Conservation (phyloP, 345 rosid genomes). For the Linum usitatissimum region DNA sequence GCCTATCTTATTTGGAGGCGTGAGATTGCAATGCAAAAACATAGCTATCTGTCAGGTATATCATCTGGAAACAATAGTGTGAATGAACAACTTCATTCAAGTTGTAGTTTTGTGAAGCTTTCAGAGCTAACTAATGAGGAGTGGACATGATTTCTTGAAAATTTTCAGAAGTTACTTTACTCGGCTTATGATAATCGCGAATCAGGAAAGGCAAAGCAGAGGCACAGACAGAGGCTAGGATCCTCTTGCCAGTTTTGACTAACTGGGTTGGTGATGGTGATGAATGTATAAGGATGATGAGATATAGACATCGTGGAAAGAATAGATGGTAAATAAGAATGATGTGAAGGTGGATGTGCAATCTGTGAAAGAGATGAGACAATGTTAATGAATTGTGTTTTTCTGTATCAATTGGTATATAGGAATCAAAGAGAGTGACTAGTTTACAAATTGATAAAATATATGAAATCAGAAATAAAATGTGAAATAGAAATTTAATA, state of each 20-base stretch:
- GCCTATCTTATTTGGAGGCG: slow-evolving; percentile 20
- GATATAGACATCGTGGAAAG: too few species aligned
- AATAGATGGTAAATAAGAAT: too few species aligned
- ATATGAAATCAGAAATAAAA: too few species aligned
- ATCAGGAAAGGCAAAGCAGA: slow-evolving; percentile 24
- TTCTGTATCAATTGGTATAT: too few species aligned
- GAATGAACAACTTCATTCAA: slow-evolving; percentile 27
- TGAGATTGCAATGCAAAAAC: slow-evolving; percentile 20
- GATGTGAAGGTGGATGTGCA: too few species aligned
- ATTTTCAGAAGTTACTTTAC: slow-evolving; percentile 34
- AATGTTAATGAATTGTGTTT: too few species aligned
- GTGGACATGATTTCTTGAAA: slow-evolving; percentile 40
- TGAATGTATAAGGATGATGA: too few species aligned
- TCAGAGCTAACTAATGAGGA: slow-evolving; percentile 33
- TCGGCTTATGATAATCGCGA: slow-evolving; percentile 28
- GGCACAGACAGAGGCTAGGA: slow-evolving; percentile 53
- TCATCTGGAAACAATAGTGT: slow-evolving; percentile 35
- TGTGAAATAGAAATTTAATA: too few species aligned
- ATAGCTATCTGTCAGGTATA: slow-evolving; percentile 30
- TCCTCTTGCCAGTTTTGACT: slow-evolving; percentile 52
- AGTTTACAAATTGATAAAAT: too few species aligned
- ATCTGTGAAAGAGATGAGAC: too few species aligned
- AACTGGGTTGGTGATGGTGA: too few species aligned
- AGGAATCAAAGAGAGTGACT: too few species aligned
- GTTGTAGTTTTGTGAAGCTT: slow-evolving; percentile 26